Percentiles rank a stretch among this genome's conserved stretches.
Evolutionary conservation across 1,139 yeast genomes (phyloP).

Genomic region (Torulaspora pretoriensis): DNA sequence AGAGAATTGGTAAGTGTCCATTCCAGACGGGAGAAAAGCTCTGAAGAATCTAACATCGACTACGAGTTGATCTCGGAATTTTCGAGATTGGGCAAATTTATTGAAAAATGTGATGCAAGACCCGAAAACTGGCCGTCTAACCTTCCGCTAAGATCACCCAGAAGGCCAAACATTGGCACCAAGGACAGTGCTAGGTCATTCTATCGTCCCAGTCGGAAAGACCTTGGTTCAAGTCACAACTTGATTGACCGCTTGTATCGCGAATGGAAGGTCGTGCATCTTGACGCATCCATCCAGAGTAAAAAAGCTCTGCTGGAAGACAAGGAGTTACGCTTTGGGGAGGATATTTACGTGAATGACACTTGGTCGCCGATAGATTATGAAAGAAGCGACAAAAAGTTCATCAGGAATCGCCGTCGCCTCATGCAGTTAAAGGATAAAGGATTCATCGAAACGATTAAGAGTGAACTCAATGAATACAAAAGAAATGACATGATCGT

Average conservation of each 20-base stretch:
- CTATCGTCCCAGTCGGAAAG: slow-evolving; percentile 15
- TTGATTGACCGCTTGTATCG: slow-evolving; percentile 19
- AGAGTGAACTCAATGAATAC: slow-evolving; percentile 31
- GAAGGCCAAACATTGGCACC: slow-evolving; percentile 20
- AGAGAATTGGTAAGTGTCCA: background rate
- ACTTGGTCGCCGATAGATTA: slow-evolving; percentile 29
- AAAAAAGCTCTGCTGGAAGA: background rate
- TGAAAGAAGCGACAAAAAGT: slow-evolving; percentile 26
- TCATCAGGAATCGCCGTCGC: slow-evolving; percentile 21
- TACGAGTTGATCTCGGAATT: slow-evolving; percentile 20
- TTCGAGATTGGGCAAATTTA: slow-evolving; percentile 22
- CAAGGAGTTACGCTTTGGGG: slow-evolving; percentile 19
- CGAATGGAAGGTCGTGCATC: slow-evolving; percentile 27
- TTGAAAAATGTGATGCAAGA: slow-evolving; percentile 8
- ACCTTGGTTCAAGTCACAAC: slow-evolving; percentile 7
- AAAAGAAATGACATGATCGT: slow-evolving; percentile 34
- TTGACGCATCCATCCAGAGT: slow-evolving; percentile 9
- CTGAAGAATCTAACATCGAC: slow-evolving; percentile 15
- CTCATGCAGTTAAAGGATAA: slow-evolving; percentile 23
- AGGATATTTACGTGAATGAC: slow-evolving; percentile 21
- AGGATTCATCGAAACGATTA: slow-evolving; percentile 23
- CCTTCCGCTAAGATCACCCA: slow-evolving; percentile 27
- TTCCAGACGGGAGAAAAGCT: slow-evolving; percentile 4
- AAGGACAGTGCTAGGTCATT: slow-evolving; percentile 20
- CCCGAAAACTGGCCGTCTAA: background rate